A percentile compares a stretch with the other conserved stretches of the same genome.
Evolutionary conservation across 148 eudicot genomes (phyloP).

Genomic region (Rhododendron vialii): DNA sequence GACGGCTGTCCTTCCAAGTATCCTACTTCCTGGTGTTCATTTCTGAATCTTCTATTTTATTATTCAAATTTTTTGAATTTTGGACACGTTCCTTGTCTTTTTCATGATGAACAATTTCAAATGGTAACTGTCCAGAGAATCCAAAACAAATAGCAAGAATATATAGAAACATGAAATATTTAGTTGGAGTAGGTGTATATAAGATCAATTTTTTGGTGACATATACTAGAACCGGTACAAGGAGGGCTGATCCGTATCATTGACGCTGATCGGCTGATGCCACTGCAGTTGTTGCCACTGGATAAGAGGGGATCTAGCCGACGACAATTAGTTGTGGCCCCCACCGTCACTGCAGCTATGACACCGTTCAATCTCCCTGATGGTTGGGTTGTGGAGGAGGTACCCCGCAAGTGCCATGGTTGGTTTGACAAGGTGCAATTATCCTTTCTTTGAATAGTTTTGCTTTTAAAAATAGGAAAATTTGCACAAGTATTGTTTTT

Average conservation of each 20-base stretch:
- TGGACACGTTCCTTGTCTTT: not conserved
- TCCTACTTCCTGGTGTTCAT: not conserved
- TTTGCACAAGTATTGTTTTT: not conserved
- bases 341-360: conserved; percentile 1
- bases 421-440: conserved; percentile 44
- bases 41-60: not conserved
- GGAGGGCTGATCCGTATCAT: not conserved
- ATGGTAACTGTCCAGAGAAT: not conserved
- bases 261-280: conserved; percentile 1
- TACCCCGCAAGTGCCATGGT: conserved; percentile 39
- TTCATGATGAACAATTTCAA: not conserved
- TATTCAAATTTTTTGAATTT: not conserved
- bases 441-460: not conserved
- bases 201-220: not conserved
- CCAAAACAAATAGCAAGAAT: not conserved
- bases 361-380: conserved; percentile 48
- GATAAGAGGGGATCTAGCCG: conserved; percentile 15
- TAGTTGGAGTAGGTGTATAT: not conserved
- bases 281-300: conserved; percentile 32
- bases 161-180: not conserved
- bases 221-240: not conserved
- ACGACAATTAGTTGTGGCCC: conserved; percentile 18
- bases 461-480: not conserved
- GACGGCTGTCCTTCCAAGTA: not conserved
- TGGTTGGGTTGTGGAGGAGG: conserved; percentile 71